Base-by-base conservation (phyloP, 306 rosid species). In the Vigna radiata region DNA sequence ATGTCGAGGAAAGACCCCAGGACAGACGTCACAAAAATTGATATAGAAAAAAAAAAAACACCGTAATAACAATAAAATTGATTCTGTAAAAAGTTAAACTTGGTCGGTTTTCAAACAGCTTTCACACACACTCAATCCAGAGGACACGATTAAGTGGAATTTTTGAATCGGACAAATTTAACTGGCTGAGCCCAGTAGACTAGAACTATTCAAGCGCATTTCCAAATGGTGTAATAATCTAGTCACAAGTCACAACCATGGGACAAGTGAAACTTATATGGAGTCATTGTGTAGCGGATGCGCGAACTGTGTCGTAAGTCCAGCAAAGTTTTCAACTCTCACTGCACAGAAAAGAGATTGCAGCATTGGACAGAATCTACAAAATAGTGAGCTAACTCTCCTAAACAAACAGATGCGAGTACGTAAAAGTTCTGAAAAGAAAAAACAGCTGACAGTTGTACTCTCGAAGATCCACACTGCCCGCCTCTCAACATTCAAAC, bases 401-500 rank as follows among this genome's bases (percentile, higher is more conserved):
- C 47, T 25, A 41, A 49, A 71, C 75, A 11, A 17, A 46, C 17
- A 37, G 13, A 79, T 16, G 8, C 10, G 43, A 39, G 31, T 10
- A 29, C 7, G 15, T 14, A 41, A 43, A 14, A 0, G 43, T 39
- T 73, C 69, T 4, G 21, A 70, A 80, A 68, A 60, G 19, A 16
- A 53, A 67, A 49, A 65, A 23, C 15, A 71, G 12, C 27, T 74
- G 53, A 25, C 4, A 53, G 25, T 70, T 8, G 52, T 19, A 18
- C 69, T 81, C 50, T 12, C 70, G 56, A 31, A 79, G 54, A 82
- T 75, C 73, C 68, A 18, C 68, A 79, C 18, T 68, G 25, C 14
- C 52, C 21, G 0, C 63, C 66, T 46, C 53, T 73, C 25, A 14
- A 63, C 21, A 65, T 21, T 53, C 44, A 16, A 9, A 41, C 3